Evolutionary conservation across 371 early-diverging fungal species (phyloP).

Genomic region (Paraphysoderma sedebokerense): DNA sequence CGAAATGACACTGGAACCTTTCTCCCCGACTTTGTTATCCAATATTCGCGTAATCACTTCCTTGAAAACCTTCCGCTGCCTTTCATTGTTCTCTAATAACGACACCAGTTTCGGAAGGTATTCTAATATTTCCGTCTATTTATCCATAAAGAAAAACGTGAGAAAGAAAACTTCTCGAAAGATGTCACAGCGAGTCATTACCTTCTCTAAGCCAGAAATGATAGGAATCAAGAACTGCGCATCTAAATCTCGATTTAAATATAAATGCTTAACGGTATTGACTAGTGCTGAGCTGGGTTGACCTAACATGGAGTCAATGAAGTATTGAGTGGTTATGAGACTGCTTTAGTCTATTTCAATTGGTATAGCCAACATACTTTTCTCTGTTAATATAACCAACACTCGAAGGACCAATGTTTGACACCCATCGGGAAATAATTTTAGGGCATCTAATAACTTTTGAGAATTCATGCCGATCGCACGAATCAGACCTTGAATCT

Average conservation of each 20-base stretch:
- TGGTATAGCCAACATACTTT: constrained; percentile 19
- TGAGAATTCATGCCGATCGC: constrained; percentile 43
- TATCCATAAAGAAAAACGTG: neutral
- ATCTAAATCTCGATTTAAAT: constrained; percentile 31
- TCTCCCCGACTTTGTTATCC: neutral
- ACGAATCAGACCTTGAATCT: constrained; percentile 54
- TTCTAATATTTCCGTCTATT: constrained; percentile 29
- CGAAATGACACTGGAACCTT: constrained; percentile 12
- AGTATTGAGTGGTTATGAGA: neutral
- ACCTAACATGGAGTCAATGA: constrained; percentile 10
- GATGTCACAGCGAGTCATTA: constrained; percentile 3
- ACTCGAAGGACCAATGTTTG: constrained; percentile 53
- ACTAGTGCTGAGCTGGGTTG: constrained; percentile 41
- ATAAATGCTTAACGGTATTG: constrained; percentile 31
- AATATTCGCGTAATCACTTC: constrained; percentile 36
- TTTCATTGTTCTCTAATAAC: constrained; percentile 40
- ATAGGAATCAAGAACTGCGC: constrained; percentile 51
- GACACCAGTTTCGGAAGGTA: constrained; percentile 39
- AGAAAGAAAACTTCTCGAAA: neutral
- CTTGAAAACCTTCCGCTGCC: constrained; percentile 30
- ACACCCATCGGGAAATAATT: constrained; percentile 50
- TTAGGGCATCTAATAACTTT: constrained; percentile 38
- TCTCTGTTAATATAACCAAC: constrained; percentile 50
- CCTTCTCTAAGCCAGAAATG: constrained; percentile 41
- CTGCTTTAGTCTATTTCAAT: neutral